Base-by-base conservation (phyloP, 2,329 filamentous ascomycete species). In the Aspergillus fumigatiaffinis region DNA sequence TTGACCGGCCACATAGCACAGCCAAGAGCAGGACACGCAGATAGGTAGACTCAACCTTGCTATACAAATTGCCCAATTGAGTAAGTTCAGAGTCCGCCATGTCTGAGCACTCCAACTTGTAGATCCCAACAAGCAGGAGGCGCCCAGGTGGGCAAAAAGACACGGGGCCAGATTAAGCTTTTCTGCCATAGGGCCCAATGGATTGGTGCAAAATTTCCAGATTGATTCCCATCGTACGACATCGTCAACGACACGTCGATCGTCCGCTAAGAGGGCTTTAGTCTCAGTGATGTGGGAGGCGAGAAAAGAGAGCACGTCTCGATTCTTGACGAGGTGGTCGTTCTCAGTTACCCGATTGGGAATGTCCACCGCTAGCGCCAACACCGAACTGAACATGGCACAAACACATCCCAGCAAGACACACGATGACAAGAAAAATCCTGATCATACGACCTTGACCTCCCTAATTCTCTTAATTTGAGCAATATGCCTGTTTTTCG, bases 301-400 rank as follows among this genome's bases (percentile, higher is more conserved):
- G 42, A 12, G 21, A 14, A 46, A 23, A 46, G 10, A 23, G 12
- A 23, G 42, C 20, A 5, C 42, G 32, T 38, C 10, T 23, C 8
- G 42, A 14, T 20, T 46, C 42, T 46, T 8, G 21, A 23, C 12
- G 42, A 23, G 21, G n/a, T 23, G 32, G 53, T 52, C 53, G 53
- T 55, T 55, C 53, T 44, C 35, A 41, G 28, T 55, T 55, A 44
- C 53, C 53, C 26, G 23, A 54, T 54, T 44, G 20, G 53, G 53
- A 26, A 54, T 42, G 38, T 9, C 23, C 28, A 17, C 25, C 53
- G 25, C 53, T 55, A 51, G 48, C 21, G 17, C n/a, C 53, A 42
- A 48, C 32, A 41, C 29, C 47, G 32, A 14, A 25, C 17, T 26
- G 53, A 41, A 38, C 41, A 9, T 46, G 42, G 20, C 10, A 46